Base-by-base conservation (phyloP, 768 basidiomycete species). In the Boletellus ananas region DNA sequence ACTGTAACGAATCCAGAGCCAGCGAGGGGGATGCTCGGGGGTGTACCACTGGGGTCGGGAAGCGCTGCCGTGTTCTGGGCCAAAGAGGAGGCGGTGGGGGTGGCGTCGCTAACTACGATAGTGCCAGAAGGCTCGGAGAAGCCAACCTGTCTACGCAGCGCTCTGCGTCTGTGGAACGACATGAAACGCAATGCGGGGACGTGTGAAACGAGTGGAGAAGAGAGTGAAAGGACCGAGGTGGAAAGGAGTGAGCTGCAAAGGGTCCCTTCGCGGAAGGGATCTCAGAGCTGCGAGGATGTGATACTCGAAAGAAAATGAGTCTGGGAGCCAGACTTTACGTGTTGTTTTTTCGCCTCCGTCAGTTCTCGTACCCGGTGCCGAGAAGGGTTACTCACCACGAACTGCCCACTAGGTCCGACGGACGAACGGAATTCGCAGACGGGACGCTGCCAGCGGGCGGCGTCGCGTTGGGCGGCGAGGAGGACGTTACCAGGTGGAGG, bases 191-290 rank as follows among this genome's bases (percentile, higher is more conserved):
- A 42, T 43, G 37, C 10, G 17, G 25, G 2, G 33, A n/a, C 37
- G 18, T 23, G 43, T 12, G 42, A 18, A 48, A 50, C 20, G 50
- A 49, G 45, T 29, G 49, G 47, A 35, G 31, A 40, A 45, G 18
- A 13, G 44, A 21, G 2, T 38, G 45, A 42, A 58, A 48, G 3
- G 54, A 57, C 2, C 27, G 52, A 37, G 14, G 6, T 35, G n/a
- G 37, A 62, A 65, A 63, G 34, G 63, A 67, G 40, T 33, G 54
- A 8, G 47, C 13, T 35, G 41, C 34, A 18, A 39, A 29, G 34
- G n/a, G 20, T 52, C 57, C 58, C 60, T 52, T 61, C 57, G 41
- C 60, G 54, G 60, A 62, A 56, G 60, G 60, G 56, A 62, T 44
- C 42, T 44, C 42, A 37, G 41, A 43, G 29, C 34, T 21, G 38